These are phyloP conservation scores for Colletotrichum costaricense DNA, from an alignment of 2,329 filamentous ascomycete species.

Conservation along the genomic window DNA sequence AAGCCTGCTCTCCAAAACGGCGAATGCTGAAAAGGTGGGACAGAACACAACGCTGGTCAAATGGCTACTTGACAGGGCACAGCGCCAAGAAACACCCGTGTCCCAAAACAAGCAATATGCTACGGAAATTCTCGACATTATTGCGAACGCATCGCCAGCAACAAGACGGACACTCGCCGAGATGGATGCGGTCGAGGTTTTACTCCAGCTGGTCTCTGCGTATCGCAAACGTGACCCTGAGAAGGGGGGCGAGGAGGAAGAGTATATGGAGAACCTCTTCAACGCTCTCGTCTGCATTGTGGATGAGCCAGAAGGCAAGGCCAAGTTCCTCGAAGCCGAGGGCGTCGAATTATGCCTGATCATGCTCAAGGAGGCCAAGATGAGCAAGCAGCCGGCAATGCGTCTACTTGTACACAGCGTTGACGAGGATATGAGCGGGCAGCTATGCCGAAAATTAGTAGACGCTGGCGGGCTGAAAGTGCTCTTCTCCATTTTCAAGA, in stretches of 20 bases:
- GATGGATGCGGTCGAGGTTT: conserved; percentile 78
- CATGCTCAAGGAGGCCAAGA: conserved; percentile 90
- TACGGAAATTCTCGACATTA: conserved; percentile 89
- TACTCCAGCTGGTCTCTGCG: conserved; percentile 84
- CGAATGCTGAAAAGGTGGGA: conserved; percentile 78
- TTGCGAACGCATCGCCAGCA: conserved; percentile 79
- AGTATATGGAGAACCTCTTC: conserved; percentile 95
- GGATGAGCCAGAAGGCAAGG: conserved; percentile 80
- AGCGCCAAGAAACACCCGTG: conserved; percentile 74
- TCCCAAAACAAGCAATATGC: conserved; percentile 96
- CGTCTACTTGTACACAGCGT: conserved; percentile 87
- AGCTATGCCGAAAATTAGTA: conserved; percentile 81
- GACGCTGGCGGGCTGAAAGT: conserved; percentile 88
- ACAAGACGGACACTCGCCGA: conserved; percentile 73
- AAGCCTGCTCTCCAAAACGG: conserved; percentile 80
- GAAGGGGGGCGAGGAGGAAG: conserved; percentile 89
- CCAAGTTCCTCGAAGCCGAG: conserved; percentile 87
- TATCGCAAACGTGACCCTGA: conserved; percentile 90
- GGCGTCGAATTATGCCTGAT: conserved; percentile 92
- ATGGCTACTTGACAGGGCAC: conserved; percentile 83
- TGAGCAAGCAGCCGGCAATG: conserved; percentile 81
- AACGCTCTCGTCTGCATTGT: conserved; percentile 85
- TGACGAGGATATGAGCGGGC: conserved; percentile 57
- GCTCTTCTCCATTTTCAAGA: conserved; percentile 89
- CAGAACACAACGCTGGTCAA: conserved; percentile 74